A percentile compares a stretch with the other conserved stretches of the same genome.
Conservation (phyloP, 1,284 basidiomycete genomes). For the Papiliotrema fonsecae region DNA sequence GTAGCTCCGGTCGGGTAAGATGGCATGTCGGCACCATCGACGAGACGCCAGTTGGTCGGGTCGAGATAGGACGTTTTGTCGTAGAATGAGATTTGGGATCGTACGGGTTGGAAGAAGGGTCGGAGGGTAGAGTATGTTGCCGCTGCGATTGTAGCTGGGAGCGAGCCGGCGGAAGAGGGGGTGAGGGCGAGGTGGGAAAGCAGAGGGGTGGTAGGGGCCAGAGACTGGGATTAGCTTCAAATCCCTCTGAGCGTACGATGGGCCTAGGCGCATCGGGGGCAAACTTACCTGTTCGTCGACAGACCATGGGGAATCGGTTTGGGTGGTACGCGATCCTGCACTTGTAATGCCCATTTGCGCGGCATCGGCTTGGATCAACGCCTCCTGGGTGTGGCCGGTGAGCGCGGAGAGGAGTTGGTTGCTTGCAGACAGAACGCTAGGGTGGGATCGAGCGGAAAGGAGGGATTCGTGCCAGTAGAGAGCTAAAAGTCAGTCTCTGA, state of each 20-base stretch:
- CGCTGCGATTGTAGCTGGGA: slow-evolving; percentile 25
- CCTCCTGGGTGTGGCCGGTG: slow-evolving; percentile 3
- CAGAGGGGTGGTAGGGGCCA: slow-evolving; percentile 15
- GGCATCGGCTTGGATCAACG: slow-evolving; percentile 22
- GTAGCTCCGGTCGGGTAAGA: not conserved
- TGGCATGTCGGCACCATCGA: slow-evolving; percentile 1
- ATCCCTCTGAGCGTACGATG: not conserved
- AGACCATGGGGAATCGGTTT: slow-evolving; percentile 9
- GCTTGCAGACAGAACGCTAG: slow-evolving; percentile 32
- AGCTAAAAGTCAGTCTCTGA: no score
- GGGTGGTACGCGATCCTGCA: slow-evolving; percentile 8
- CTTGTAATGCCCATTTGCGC: slow-evolving; percentile 13
- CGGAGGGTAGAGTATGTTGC: slow-evolving; percentile 38
- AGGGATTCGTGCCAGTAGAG: slow-evolving; percentile 35
- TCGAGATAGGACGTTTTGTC: slow-evolving; percentile 27
- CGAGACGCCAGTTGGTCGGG: slow-evolving; percentile 30
- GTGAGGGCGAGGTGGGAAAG: slow-evolving; percentile 36
- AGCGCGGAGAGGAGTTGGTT: slow-evolving; percentile 22
- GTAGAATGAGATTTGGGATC: slow-evolving; percentile 39
- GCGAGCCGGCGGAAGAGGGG: slow-evolving; percentile 5
- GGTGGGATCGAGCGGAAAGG: slow-evolving; percentile 31
- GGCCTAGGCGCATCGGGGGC: not conserved
- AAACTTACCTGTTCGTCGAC: slow-evolving; percentile 6
- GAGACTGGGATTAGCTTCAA: not conserved
- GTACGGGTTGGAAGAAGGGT: slow-evolving; percentile 32